Evolutionary conservation across 2,329 filamentous ascomycete genomes (phyloP).

Genomic region (Aspergillus ibericus): DNA sequence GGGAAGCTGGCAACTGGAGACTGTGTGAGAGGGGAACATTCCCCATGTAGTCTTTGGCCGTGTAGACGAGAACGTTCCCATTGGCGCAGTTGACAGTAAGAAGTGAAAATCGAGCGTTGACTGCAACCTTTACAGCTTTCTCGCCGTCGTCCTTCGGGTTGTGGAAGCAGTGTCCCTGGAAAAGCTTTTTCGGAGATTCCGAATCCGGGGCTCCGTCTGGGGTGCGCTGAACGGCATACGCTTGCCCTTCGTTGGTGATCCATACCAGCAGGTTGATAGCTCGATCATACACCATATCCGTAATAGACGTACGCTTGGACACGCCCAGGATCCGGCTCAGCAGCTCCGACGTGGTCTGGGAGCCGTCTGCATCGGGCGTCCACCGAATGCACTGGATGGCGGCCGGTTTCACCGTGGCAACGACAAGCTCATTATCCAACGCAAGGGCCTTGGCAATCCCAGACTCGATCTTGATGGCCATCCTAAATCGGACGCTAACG

Average conservation of each 20-base stretch:
- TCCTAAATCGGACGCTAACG: slow-evolving; percentile 86
- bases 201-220: slow-evolving; percentile 44
- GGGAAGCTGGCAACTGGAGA: slow-evolving; percentile 68
- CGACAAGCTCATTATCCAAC: slow-evolving; percentile 86
- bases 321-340: slow-evolving; percentile 85
- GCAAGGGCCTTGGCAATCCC: slow-evolving; percentile 86
- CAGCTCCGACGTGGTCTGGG: slow-evolving; percentile 87
- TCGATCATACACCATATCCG: slow-evolving; percentile 87
- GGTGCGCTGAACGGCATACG: slow-evolving; percentile 82
- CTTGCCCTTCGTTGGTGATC: slow-evolving; percentile 84
- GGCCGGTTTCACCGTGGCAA: slow-evolving; percentile 85
- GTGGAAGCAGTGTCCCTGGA: slow-evolving; percentile 91
- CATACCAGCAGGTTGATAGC: slow-evolving; percentile 96
- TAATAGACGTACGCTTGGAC: slow-evolving; percentile 71
- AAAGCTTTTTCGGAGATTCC: slow-evolving; percentile 64
- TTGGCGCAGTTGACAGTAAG: slow-evolving; percentile 81
- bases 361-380: slow-evolving; percentile 78
- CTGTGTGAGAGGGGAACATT: slow-evolving; percentile 87
- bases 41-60: slow-evolving; percentile 86
- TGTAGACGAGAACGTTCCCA: slow-evolving; percentile 84
- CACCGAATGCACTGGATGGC: slow-evolving; percentile 97
- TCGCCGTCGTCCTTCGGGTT: slow-evolving; percentile 61
- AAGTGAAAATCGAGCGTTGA: slow-evolving; percentile 93
- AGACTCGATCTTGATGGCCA: slow-evolving; percentile 97
- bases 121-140: slow-evolving; percentile 70